Conservation (phyloP, 1,284 basidiomycete genomes). For the Moesziomyces globuligerus region DNA sequence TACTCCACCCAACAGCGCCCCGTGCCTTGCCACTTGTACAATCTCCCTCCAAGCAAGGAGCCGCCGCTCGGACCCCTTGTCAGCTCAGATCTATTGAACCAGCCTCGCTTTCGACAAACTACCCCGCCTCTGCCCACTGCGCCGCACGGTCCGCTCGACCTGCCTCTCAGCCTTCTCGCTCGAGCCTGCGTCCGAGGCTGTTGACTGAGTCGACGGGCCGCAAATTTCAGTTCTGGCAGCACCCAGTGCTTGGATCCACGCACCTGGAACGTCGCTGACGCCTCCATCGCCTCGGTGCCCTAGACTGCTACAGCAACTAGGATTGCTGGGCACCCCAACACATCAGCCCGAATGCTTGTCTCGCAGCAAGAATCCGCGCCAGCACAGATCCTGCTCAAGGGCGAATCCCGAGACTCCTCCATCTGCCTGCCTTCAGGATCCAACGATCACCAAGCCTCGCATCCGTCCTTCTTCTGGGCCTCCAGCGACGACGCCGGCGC, state of each 20-base stretch:
- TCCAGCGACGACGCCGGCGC: constrained; percentile 5
- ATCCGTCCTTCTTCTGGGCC: constrained; percentile 19
- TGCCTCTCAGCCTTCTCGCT: background rate
- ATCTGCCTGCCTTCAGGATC: constrained; percentile 2
- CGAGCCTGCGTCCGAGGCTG: background rate
- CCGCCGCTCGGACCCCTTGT: constrained; percentile 11
- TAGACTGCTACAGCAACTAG: constrained; percentile 11
- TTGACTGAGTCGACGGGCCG: background rate
- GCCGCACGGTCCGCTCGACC: constrained; percentile 7
- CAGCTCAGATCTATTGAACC: background rate
- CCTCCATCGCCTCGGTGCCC: background rate
- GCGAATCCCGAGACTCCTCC: constrained; percentile 12
- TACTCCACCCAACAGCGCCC: no score
- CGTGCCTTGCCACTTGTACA: no score
- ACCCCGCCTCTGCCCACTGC: background rate
- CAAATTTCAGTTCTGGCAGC: no score
- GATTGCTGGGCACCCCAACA: constrained; percentile 8
- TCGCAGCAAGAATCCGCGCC: constrained; percentile 29
- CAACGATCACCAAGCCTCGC: constrained; percentile 1
- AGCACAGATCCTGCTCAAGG: constrained; percentile 30
- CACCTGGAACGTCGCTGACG: background rate
- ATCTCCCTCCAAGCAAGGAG: background rate
- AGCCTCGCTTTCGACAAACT: background rate
- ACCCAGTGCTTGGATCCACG: background rate
- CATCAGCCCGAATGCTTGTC: constrained; percentile 35